Base-by-base conservation (phyloP, 177 flowering plant genomes). In the Vitis hybrid region DNA sequence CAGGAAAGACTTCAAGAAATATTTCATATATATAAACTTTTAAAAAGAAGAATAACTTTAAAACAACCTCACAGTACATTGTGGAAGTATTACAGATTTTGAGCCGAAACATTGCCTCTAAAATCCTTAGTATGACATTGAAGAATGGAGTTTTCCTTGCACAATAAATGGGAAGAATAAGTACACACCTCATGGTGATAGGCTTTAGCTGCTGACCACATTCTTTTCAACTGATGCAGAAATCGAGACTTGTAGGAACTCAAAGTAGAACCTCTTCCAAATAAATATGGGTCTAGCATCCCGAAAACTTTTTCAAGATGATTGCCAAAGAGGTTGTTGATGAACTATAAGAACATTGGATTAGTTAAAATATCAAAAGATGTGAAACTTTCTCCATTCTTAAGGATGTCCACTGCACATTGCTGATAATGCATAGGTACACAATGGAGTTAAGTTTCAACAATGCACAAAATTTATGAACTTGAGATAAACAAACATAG, bases 161-260 rank as follows among this genome's bases (percentile, higher is more conserved):
- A 24, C 35, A 14, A 13, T 46, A 13, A 40, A 67, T 15, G 55
- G 18, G 8, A 51, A 27, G 10, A 16, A 11, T 56, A 32, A 11
- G 54, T 21, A 69, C 81, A 64, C 49, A 91, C 98, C 93, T 93
- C 72, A 66, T 86, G 91, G 72, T 93, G 98, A 73, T 81, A 83
- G 60, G 63, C 76, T 70, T 79, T 80, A 10, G 78, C 80, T 52
- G 81, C 73, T 48, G 78, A 68, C 59, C 70, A 74, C 12, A 62
- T 71, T 73, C 66, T 74, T 66, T 72, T 77, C 10, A 83, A 56
- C 21, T 76, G 78, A 58, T 74, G 63, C 58, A 69, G 62, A 68
- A 76, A 78, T 69, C 77, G 69, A 65, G 87, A 83, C 19, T 76
- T 32, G 65, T 68, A 83, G 40, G 83, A 73, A n/a, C 60, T 48